Evolutionary conservation across 2,329 filamentous ascomycete genomes (phyloP), one percentile per base, ranked within the genome.

Genomic region (Geosmithia putterillii): DNA sequence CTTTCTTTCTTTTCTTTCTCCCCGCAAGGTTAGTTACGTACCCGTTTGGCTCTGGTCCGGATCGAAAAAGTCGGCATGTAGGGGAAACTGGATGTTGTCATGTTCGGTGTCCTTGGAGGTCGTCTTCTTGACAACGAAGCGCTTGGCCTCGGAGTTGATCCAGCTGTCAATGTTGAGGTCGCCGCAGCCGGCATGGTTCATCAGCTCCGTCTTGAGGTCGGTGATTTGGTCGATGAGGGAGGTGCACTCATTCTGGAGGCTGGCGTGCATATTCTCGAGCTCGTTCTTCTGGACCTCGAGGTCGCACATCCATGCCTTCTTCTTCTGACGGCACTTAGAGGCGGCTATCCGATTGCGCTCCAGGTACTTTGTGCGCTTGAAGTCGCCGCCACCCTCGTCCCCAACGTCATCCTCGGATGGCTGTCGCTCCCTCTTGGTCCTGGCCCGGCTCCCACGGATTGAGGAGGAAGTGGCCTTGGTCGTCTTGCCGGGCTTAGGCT

Each of bases 321-420:
- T 75, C 59, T 84, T 85, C 53, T 81, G 74, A 3, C 83, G 74
- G 54, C 82, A 87, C 55, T 86, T 86, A 56, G 78, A 82, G 1
- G 83, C 83, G 0, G 83, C 83, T 2, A 83, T 64, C 9, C 83
- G 71, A 57, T 88, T 88, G 47, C 82, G 74, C 58, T 84, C 79
- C 0, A 86, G 67, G 51, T 79, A 80, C 47, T 70, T 71, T 47
- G 65, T 69, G 22, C 75, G 66, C 51, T 73, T 76, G 5, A 47
- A 37, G 7, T 51, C 55, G 1, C 48, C 45, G 20, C 28, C 43
- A 18, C 15, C 17, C n/a, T 12, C 41, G 9, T 5, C 25, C 3
- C 15, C 41, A 15, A 19, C 19, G n/a, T 23, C 41, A 7, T 28
- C 35, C 12, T 45, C 60, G 21, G 52, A 52, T 35, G 58, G 56